Conservation (phyloP, 2,329 filamentous ascomycete genomes). For the Ambrosiella beaveri region DNA sequence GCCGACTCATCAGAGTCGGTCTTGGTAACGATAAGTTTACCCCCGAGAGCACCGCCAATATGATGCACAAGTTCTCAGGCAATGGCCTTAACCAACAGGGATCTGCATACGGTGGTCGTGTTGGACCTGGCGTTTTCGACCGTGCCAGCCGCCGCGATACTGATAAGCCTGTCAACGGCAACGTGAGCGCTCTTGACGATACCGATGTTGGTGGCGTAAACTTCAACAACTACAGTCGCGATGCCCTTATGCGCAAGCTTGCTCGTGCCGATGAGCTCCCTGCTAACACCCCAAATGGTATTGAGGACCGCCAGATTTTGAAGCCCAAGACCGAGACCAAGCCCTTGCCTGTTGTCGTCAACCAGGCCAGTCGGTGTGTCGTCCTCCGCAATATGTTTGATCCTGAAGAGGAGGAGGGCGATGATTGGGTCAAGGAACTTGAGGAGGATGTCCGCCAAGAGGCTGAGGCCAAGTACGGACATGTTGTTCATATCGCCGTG, state of each 20-base stretch:
- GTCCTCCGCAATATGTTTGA: conserved; percentile 94
- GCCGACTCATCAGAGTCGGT: conserved; percentile 92
- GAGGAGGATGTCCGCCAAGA: conserved; percentile 86
- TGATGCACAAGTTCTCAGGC: conserved; percentile 80
- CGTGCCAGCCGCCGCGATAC: conserved; percentile 85
- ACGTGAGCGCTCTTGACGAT: conserved; percentile 83
- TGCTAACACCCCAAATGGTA: conserved; percentile 29
- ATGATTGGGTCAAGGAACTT: conserved; percentile 79
- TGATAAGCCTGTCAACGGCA: conserved; percentile 53
- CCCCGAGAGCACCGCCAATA: conserved; percentile 83
- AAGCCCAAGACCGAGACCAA: conserved; percentile 68
- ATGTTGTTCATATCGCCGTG: conserved; percentile 90
- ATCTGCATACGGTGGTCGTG: conserved; percentile 78
- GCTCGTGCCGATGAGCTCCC: conserved; percentile 78
- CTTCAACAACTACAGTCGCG: conserved; percentile 98
- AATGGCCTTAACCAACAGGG: conserved; percentile 50
- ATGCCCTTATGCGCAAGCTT: conserved; percentile 96
- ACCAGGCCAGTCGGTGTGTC: conserved; percentile 84
- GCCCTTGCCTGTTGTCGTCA: conserved; percentile 67
- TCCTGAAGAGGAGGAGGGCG: conserved; percentile 73
- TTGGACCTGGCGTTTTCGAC: conserved; percentile 49
- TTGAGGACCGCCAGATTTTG: conserved; percentile 52
- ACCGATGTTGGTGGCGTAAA: conserved; percentile 96
- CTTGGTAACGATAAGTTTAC: conserved; percentile 99
- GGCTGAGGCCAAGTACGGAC: conserved; percentile 89